phyloP scores from a whole-genome alignment of 2,329 filamentous ascomycete species.

The Triangularia verruculosa region DNA sequence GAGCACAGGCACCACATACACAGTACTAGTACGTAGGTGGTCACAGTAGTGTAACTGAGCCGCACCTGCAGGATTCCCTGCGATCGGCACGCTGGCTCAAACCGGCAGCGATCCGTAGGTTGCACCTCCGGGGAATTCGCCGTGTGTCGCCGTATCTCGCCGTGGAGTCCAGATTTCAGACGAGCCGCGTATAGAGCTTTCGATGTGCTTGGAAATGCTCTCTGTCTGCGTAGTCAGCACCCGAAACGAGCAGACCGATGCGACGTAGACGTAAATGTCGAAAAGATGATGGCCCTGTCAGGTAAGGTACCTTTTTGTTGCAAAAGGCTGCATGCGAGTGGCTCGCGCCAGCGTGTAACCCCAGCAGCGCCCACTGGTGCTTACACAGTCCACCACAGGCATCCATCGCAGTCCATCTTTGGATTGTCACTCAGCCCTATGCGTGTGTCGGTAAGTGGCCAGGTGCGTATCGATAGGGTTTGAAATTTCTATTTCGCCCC shows the following conservation, averaged over 20 bases:
- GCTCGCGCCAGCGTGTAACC: slow-evolving; percentile 17
- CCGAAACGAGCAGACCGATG: not conserved
- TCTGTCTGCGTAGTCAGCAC: slow-evolving; percentile 14
- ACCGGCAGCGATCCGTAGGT: slow-evolving; percentile 1
- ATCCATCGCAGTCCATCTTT: slow-evolving; percentile 13
- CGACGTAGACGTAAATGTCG: not conserved
- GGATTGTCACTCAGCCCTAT: slow-evolving; percentile 21
- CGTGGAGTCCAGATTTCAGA: not conserved
- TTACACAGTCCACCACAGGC: slow-evolving; percentile 21
- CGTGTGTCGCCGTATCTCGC: not conserved
- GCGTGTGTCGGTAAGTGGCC: slow-evolving; percentile 1
- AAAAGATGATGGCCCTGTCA: not conserved
- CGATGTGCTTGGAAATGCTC: not conserved
- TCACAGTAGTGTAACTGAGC: too few species aligned
- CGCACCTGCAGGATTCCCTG: slow-evolving; percentile 4
- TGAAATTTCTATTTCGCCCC: slow-evolving; percentile 7
- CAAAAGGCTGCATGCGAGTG: slow-evolving; percentile 14
- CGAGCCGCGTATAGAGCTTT: not conserved
- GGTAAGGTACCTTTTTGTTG: slow-evolving; percentile 5
- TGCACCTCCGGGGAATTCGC: not conserved
- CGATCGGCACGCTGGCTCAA: slow-evolving; percentile 17
- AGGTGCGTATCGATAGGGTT: not conserved
- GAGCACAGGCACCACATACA: not conserved
- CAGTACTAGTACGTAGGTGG: too few species aligned
- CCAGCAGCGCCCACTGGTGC: slow-evolving; percentile 11